A percentile compares a stretch with the other conserved stretches of the same genome.
phyloP scores from a whole-genome alignment of 2,329 filamentous ascomycete genomes.

The Clarireedia hainanense region DNA sequence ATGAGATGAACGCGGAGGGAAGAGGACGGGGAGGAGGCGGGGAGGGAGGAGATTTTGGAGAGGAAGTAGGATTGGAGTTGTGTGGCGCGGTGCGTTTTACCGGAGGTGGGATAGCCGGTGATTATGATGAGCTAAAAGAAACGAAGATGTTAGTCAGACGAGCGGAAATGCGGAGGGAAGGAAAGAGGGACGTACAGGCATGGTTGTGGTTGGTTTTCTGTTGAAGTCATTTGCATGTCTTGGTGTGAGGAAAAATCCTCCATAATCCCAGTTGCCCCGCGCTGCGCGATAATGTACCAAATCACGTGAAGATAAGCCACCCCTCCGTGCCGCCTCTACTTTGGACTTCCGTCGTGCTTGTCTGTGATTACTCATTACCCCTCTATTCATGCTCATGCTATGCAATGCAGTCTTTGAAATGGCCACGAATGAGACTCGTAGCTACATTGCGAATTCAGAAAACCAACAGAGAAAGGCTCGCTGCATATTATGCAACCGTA shows the following conservation, averaged over 20 bases:
- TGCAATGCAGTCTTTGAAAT: too few species aligned
- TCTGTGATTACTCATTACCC: too few species aligned
- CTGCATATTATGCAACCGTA: too few species aligned
- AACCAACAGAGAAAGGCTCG: too few species aligned
- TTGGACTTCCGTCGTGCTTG: too few species aligned
- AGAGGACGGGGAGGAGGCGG: conserved; percentile 26
- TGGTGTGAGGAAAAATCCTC: not conserved
- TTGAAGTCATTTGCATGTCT: not conserved
- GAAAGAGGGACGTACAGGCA: not conserved
- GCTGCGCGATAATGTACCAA: not conserved
- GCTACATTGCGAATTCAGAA: too few species aligned
- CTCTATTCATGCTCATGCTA: too few species aligned
- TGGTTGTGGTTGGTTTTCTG: not conserved
- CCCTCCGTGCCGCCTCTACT: too few species aligned
- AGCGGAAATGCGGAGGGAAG: not conserved
- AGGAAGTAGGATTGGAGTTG: conserved; percentile 61
- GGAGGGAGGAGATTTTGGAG: conserved; percentile 37
- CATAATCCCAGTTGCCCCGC: not conserved
- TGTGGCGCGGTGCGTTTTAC: conserved; percentile 57
- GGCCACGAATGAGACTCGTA: too few species aligned
- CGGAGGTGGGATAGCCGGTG: conserved; percentile 59
- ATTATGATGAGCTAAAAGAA: conserved; percentile 54
- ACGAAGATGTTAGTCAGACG: not conserved
- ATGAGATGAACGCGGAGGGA: conserved; percentile 63
- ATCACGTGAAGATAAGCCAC: not conserved